A percentile compares a stretch with the other conserved stretches of the same genome.
Evolutionary conservation across 2,329 filamentous ascomycete genomes (phyloP).

Genomic region (Sclerotinia spermophila): DNA sequence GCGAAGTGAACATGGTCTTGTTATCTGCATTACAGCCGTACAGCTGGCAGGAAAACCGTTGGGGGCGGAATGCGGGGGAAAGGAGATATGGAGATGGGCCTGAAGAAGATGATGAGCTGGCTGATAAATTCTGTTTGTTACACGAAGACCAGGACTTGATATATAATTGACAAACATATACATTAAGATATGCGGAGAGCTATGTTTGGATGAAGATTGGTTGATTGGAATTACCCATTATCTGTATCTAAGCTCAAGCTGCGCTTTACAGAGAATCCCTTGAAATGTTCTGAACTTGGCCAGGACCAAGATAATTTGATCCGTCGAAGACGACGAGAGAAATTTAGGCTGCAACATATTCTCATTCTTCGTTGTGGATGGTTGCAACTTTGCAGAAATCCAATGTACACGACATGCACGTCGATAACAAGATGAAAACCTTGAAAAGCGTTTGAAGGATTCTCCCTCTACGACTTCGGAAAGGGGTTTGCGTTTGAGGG

Average conservation of each 20-base stretch:
- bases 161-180: background rate
- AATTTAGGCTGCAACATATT: slow-evolving; percentile 14
- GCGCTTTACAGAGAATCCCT: background rate
- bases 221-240: slow-evolving; percentile 2
- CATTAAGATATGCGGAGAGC: slow-evolving; percentile 15
- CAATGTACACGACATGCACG: background rate
- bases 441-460: background rate
- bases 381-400: slow-evolving; percentile 19
- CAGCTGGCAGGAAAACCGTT: background rate
- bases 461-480: slow-evolving; percentile 18
- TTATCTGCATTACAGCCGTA: slow-evolving; percentile 6
- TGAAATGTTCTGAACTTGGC: slow-evolving; percentile 3
- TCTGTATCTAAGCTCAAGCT: slow-evolving; percentile 11
- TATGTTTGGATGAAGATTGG: slow-evolving; percentile 12
- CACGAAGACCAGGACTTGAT: slow-evolving; percentile 2
- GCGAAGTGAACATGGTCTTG: background rate
- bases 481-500: slow-evolving; percentile 8
- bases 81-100: slow-evolving; percentile 10
- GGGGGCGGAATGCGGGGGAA: slow-evolving; percentile 18
- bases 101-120: slow-evolving; percentile 10
- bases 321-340: background rate
- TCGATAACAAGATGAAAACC: background rate
- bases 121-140: background rate
- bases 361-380: background rate
- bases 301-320: slow-evolving; percentile 2